Conservation (phyloP, 495 filamentous ascomycete genomes). For the Beverwykella pulmonaria region DNA sequence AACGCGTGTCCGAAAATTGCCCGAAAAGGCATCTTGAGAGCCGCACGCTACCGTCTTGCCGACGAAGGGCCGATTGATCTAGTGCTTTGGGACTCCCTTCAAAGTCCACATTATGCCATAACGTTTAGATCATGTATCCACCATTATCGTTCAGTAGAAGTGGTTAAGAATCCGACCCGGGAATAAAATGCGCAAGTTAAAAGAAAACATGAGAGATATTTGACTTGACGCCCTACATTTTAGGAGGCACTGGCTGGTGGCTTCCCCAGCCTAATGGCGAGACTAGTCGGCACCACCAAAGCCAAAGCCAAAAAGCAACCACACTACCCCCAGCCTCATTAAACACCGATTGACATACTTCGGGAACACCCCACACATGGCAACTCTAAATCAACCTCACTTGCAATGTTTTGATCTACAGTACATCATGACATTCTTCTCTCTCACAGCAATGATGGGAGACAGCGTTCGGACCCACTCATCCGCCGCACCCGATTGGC, state of each 20-base stretch:
- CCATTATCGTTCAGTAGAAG: too few species aligned
- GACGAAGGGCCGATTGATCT: slow-evolving; percentile 1
- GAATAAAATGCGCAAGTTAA: too few species aligned
- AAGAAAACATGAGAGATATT: too few species aligned
- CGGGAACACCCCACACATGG: background rate
- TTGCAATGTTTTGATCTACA: background rate
- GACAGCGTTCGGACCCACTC: background rate
- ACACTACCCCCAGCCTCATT: background rate
- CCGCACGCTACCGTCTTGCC: background rate
- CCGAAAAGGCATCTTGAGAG: slow-evolving; percentile 5
- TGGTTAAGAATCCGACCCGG: too few species aligned
- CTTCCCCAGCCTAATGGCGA: too few species aligned
- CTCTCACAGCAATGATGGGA: background rate
- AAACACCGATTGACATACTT: background rate
- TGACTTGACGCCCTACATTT: too few species aligned
- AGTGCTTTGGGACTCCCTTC: background rate
- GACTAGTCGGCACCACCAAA: background rate
- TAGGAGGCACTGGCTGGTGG: too few species aligned
- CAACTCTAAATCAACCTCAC: slow-evolving; percentile 4
- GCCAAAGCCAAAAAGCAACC: background rate
- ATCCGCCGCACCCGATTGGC: background rate
- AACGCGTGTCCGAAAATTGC: background rate
- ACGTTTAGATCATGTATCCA: too few species aligned
- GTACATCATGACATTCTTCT: background rate
- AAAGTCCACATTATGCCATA: too few species aligned